phyloP scores from a whole-genome alignment of 2,329 filamentous ascomycete genomes.

The Colletotrichum navitas region DNA sequence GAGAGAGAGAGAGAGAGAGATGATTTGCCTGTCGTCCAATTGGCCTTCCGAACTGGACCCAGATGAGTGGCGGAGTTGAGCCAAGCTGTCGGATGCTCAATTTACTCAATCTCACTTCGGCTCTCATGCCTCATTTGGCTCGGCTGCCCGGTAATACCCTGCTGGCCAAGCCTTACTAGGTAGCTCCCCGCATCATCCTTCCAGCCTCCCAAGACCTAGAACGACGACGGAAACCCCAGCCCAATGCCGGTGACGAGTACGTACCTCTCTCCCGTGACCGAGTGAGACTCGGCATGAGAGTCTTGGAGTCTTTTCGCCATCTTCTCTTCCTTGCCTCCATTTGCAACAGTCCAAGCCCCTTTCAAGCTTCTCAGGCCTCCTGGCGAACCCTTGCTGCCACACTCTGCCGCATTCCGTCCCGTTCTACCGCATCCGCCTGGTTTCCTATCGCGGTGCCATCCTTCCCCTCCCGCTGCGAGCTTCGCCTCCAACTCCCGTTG shows the following conservation, averaged over 20 bases:
- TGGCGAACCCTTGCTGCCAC: background rate
- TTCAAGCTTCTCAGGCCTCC: background rate
- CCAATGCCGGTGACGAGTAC: background rate
- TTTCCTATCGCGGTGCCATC: conserved; percentile 12
- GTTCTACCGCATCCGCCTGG: conserved; percentile 40
- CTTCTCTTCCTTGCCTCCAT: background rate
- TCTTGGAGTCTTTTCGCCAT: background rate
- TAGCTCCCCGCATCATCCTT: conserved; percentile 4
- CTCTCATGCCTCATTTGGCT: conserved; percentile 28
- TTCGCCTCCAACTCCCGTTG: background rate
- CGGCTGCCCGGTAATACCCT: conserved; percentile 12
- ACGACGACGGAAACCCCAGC: background rate
- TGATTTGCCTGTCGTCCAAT: conserved; percentile 17
- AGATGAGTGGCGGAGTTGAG: conserved; percentile 34
- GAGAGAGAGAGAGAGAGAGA: background rate
- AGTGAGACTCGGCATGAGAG: too few species aligned
- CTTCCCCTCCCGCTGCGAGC: conserved; percentile 7
- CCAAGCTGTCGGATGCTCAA: conserved; percentile 35
- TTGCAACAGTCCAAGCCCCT: background rate
- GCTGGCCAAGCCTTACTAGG: conserved; percentile 16
- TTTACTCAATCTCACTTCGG: conserved; percentile 23
- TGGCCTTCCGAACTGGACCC: background rate
- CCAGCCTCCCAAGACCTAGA: background rate
- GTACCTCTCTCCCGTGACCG: too few species aligned
- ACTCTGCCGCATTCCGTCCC: conserved; percentile 14